Percentiles rank a stretch among this genome's conserved stretches.
Evolutionary conservation across 768 basidiomycete genomes (phyloP).

Genomic region (Nevesoporus exiguus): DNA sequence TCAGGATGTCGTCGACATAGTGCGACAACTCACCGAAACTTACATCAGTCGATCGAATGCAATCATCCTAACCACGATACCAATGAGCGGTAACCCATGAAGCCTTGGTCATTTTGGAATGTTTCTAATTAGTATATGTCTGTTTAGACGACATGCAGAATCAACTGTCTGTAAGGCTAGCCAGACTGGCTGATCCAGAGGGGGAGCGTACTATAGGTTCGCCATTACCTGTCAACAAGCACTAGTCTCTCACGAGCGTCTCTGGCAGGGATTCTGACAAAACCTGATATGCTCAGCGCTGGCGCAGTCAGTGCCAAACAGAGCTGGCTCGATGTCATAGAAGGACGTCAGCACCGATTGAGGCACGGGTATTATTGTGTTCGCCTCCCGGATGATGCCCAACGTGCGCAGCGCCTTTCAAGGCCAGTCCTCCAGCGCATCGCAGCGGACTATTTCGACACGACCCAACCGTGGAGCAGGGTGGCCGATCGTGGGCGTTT

Average conservation of each 20-base stretch:
- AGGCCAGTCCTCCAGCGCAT: constrained; percentile 35
- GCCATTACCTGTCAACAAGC: not conserved
- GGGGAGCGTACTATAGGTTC: constrained; percentile 63
- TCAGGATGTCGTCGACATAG: constrained; percentile 38
- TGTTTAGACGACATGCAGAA: constrained; percentile 65
- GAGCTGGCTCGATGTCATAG: constrained; percentile 50
- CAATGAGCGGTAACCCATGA: constrained; percentile 50
- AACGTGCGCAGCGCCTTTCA: constrained; percentile 40
- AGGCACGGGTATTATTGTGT: constrained; percentile 64
- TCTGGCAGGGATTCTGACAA: constrained; percentile 60
- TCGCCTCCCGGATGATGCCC: constrained; percentile 57
- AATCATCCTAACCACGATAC: constrained; percentile 62
- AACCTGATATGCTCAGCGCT: constrained; percentile 52
- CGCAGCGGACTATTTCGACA: constrained; percentile 45
- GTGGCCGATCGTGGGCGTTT: constrained; percentile 47
- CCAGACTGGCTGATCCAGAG: constrained; percentile 47
- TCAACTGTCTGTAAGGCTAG: constrained; percentile 54
- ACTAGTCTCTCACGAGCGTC: not conserved
- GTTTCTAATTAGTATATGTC: not conserved
- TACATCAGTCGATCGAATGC: constrained; percentile 51
- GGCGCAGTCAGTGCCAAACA: constrained; percentile 42
- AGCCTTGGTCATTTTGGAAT: not conserved
- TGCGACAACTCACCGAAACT: constrained; percentile 44
- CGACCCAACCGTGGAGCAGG: constrained; percentile 49
- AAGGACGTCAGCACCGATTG: constrained; percentile 44